Evolutionary conservation across 495 filamentous ascomycete genomes (phyloP).

Genomic region (Jackrogersella minutella): DNA sequence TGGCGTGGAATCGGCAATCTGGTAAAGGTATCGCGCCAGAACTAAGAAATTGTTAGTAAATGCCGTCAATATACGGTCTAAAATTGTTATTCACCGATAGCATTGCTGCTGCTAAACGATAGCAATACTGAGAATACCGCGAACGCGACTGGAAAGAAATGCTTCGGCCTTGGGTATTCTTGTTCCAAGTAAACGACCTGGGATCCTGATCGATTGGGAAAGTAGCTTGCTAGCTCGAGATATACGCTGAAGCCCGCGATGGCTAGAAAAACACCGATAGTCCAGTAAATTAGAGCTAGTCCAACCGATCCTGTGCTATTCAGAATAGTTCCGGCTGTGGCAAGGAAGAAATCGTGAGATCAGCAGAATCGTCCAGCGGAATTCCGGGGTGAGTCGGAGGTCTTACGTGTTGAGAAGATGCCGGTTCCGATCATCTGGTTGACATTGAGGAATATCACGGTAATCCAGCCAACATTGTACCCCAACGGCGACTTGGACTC

Average conservation of each 20-base stretch:
- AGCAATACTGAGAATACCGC: slow-evolving; percentile 66
- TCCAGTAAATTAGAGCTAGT: slow-evolving; percentile 67
- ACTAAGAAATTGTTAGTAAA: slow-evolving; percentile 37
- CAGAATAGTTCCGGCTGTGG: slow-evolving; percentile 62
- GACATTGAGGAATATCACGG: slow-evolving; percentile 68
- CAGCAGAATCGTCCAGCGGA: background rate
- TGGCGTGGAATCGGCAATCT: slow-evolving; percentile 54
- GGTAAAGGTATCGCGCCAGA: slow-evolving; percentile 64
- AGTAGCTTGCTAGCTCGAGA: slow-evolving; percentile 67
- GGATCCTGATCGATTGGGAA: slow-evolving; percentile 69
- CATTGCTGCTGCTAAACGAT: slow-evolving; percentile 69
- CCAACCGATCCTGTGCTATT: slow-evolving; percentile 66
- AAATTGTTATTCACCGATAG: slow-evolving; percentile 54
- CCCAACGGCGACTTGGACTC: slow-evolving; percentile 66
- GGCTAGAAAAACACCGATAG: slow-evolving; percentile 64
- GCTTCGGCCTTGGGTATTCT: slow-evolving; percentile 66
- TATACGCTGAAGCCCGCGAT: slow-evolving; percentile 61
- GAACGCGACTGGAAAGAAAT: slow-evolving; percentile 68
- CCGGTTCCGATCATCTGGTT: slow-evolving; percentile 74
- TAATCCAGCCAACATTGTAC: slow-evolving; percentile 63
- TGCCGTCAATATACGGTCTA: background rate
- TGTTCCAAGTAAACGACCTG: slow-evolving; percentile 75
- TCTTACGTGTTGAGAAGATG: slow-evolving; percentile 69
- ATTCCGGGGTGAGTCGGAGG: background rate
- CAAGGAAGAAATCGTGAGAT: background rate